Evolutionary conservation across 2,329 filamentous ascomycete species (phyloP), one percentile per base, ranked within the genome.

Genomic region (Claviceps purpurea): DNA sequence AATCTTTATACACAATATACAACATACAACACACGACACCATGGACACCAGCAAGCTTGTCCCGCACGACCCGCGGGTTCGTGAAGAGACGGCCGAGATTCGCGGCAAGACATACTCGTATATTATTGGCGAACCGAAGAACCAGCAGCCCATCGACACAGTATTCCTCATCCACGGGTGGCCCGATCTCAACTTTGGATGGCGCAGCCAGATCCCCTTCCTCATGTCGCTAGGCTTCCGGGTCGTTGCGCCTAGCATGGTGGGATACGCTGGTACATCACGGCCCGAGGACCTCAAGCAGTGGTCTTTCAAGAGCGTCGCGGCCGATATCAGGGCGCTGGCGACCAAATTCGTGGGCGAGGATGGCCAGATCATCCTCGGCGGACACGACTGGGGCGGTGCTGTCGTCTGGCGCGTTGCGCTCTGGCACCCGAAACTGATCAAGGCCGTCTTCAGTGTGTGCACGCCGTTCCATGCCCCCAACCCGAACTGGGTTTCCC

Each of bases 301-400:
- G 52, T 96, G 91, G 69, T 79, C 79, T 24, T 73, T 81, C 64
- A 93, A 89, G 71, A 79, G 76, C 56, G 79, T 86, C 54, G 76
- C 85, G 18, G 79, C 82, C 51, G 89, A 95, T 62, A 77, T 97
- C 58, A 83, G 81, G 22, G 82, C 81, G 55, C 75, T 97, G 24
- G 81, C 85, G 6, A 71, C 70, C 54, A 75, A 83, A 56, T 69
- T 73, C 51, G 68, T 70, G 30, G 68, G 72, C 50, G 50, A 71
- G 64, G 44, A 72, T 66, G 64, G 64, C 8, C 70, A 70, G 52
- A 84, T 95, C 61, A 83, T 96, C 52, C 76, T 96, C 14, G 89
- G 89, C 48, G 91, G 89, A 7, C 91, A 96, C 70, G 91, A 97
- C 69, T 96, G 91, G 87, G 91, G 91, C 65, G 89, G 87, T 60